Conservation (phyloP, 352 stramenopile species). For the Pythium brassicae region DNA sequence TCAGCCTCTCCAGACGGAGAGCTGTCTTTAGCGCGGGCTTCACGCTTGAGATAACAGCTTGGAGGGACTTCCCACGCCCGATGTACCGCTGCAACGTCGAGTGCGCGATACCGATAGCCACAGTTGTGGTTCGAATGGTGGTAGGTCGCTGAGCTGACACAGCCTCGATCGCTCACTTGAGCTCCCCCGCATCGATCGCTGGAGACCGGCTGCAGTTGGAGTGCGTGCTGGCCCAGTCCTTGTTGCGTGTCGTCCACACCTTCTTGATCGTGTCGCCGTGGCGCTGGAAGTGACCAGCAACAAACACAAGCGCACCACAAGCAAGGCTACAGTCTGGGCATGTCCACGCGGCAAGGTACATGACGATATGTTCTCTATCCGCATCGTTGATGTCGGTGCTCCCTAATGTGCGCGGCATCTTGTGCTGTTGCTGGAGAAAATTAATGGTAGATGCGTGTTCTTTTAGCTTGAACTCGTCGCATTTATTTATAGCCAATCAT, state of each 20-base stretch:
- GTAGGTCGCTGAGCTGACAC: background rate
- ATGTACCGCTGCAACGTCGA: background rate
- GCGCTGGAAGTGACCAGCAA: background rate
- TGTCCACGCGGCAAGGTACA: no score
- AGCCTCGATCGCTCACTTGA: background rate
- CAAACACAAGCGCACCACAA: no score
- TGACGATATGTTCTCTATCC: no score
- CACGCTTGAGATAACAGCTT: background rate
- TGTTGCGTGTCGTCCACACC: background rate
- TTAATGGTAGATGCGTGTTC: background rate
- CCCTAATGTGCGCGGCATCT: no score
- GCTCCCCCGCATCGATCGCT: background rate
- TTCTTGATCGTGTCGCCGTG: background rate
- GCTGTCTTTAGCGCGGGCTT: background rate
- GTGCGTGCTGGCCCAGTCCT: background rate
- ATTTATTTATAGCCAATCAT: background rate
- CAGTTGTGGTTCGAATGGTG: background rate
- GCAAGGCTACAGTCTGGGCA: no score
- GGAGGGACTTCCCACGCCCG: background rate
- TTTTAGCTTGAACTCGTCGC: background rate
- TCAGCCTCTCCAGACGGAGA: background rate
- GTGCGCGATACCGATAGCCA: background rate
- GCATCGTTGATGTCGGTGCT: no score
- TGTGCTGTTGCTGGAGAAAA: no score
- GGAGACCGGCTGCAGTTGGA: background rate